Evolutionary conservation across 495 filamentous ascomycete species (phyloP), one percentile per base, ranked within the genome.

Genomic region (Penicillium robsamsonii): DNA sequence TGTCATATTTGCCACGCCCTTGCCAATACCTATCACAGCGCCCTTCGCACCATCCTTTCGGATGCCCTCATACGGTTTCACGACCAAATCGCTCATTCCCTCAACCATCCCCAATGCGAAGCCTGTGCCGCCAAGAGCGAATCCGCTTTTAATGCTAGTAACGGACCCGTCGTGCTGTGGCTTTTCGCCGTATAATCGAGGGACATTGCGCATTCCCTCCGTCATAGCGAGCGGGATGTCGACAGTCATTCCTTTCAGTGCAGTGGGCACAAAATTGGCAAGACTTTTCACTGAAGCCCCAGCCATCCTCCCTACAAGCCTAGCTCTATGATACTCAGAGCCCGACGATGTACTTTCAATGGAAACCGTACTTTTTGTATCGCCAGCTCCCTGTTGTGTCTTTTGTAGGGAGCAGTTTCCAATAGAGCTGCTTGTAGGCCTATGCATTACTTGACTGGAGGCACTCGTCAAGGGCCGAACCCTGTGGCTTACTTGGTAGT

Each of bases 181-280:
- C 11, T 33, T 13, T 24, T 44, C 42, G 42, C 42, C 42, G 25
- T 44, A 44, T 15, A 44, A 24, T 25, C 42, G 42, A 44, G 42
- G 42, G 11, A 44, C 18, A 6, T 44, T 44, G 42, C 42, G 42
- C 42, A 44, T 44, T 44, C 42, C 42, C 42, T 44, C 42, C 10
- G 42, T 44, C 42, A 44, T 44, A 11, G 42, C 42, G 11, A 44
- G 42, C 5, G 42, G 42, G 42, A 44, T 44, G 42, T 44, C 42
- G 20, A 44, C 42, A 24, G 42, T 44, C 42, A 44, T 44, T 9
- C 42, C 42, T 24, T 44, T 44, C 22, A 44, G 42, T 11, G 42
- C 42, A 44, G 42, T 44, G 20, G 42, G 42, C 42, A 24, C 42
- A 13, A 44, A 44, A 2, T 44, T 44, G 20, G 42, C 42, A 44